Percentiles rank a stretch among this genome's conserved stretches.
phyloP scores from a whole-genome alignment of 2,329 filamentous ascomycete species.

The Boeremia lycopersici region DNA sequence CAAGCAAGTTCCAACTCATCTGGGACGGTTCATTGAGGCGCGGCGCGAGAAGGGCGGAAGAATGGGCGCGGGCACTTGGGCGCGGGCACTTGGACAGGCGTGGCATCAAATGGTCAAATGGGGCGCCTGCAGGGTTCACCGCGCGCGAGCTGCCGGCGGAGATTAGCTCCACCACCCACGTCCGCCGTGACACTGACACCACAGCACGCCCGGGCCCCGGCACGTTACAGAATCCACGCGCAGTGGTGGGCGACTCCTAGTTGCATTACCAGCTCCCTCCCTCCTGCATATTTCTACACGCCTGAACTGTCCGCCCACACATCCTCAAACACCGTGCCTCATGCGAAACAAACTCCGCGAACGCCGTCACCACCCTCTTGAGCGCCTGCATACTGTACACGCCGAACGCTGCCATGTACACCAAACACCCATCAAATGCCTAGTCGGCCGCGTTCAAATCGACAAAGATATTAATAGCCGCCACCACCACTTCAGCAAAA shows the following conservation, averaged over 20 bases:
- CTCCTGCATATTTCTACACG: constrained; percentile 4
- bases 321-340: constrained; percentile 16
- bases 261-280: constrained; percentile 1
- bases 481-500: constrained; percentile 91
- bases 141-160: constrained; percentile 7
- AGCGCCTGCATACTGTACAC: constrained; percentile 4
- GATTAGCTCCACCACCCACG: constrained; percentile 2
- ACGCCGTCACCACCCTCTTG: constrained; percentile 11
- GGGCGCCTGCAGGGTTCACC: constrained; percentile 13
- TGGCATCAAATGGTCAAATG: constrained; percentile 15
- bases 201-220: neutral
- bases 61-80: constrained; percentile 1
- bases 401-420: constrained; percentile 24
- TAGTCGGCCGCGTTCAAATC: constrained; percentile 79
- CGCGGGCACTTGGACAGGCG: constrained; percentile 6
- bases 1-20: constrained; percentile 80
- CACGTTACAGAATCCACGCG: neutral
- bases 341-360: constrained; percentile 4
- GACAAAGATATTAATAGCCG: constrained; percentile 91
- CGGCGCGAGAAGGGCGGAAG: constrained; percentile 1
- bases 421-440: neutral
- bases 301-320: neutral
- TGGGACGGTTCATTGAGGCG: constrained; percentile 49
- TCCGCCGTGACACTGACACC: neutral
- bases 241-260: neutral